Conservation (phyloP, 192 early-diverging fungal species). For the Coemansia sp. region DNA sequence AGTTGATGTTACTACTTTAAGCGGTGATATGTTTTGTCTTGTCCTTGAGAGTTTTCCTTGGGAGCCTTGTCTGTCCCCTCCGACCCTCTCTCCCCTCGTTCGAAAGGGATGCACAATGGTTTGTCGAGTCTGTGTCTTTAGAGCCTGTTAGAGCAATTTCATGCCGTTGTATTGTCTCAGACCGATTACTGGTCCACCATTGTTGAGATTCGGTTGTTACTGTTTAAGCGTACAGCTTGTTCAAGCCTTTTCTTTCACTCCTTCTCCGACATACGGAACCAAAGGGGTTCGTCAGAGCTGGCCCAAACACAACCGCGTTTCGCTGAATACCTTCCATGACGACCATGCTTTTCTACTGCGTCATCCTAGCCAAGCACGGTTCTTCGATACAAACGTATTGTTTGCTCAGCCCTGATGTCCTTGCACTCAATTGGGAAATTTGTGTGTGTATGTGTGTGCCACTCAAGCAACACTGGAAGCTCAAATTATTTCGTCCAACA, state of each 20-base stretch:
- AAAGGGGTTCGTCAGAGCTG: too few relatives aligned
- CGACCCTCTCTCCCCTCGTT: not conserved
- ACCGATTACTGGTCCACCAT: not conserved
- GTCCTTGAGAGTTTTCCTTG: not conserved
- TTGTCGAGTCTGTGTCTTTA: not conserved
- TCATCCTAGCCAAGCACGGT: too few relatives aligned
- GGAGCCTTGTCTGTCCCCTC: not conserved
- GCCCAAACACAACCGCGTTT: too few relatives aligned
- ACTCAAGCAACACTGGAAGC: conserved; percentile 4
- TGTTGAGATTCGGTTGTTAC: too few relatives aligned
- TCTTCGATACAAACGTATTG: too few relatives aligned
- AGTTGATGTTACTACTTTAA: not conserved
- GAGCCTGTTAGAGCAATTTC: not conserved
- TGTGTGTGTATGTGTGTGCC: conserved; percentile 1
- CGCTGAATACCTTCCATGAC: too few relatives aligned
- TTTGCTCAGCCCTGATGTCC: too few relatives aligned
- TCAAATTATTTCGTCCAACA: not conserved
- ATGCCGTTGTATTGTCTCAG: not conserved
- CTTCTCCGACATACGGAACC: too few relatives aligned
- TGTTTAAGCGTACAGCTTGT: too few relatives aligned
- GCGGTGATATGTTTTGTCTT: not conserved
- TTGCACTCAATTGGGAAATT: too few relatives aligned
- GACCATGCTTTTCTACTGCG: too few relatives aligned
- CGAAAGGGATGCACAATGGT: not conserved
- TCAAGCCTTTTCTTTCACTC: too few relatives aligned